phyloP scores from a whole-genome alignment of 192 early-diverging fungal species.

The Piromyces finnis region DNA sequence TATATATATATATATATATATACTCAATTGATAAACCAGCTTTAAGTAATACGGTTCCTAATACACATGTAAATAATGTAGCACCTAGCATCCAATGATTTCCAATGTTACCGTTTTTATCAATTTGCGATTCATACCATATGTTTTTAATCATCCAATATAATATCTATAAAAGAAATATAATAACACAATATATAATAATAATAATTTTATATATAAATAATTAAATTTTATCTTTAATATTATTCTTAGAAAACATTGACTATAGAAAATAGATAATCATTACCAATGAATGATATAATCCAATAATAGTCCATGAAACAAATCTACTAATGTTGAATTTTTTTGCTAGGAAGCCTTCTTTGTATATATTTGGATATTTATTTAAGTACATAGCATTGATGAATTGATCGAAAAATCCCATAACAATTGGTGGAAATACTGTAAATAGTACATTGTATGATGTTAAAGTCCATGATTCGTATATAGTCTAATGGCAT shows the following conservation, averaged over 20 bases:
- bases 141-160: constrained; percentile 48
- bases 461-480: constrained; percentile 90
- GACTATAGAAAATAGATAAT: no score
- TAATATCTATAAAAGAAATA: constrained; percentile 4
- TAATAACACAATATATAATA: no score
- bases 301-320: constrained; percentile 74
- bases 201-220: no score
- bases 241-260: no score
- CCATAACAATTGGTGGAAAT: constrained; percentile 84
- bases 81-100: constrained; percentile 86
- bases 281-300: constrained; percentile 77
- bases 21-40: constrained; percentile 66
- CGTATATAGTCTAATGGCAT: constrained; percentile 58
- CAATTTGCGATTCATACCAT: constrained; percentile 47
- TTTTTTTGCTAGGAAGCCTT: neutral
- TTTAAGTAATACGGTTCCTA: constrained; percentile 79
- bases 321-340: neutral
- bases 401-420: constrained; percentile 84
- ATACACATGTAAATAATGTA: constrained; percentile 72
- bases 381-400: neutral
- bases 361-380: neutral
- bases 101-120: constrained; percentile 47
- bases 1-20: no score
- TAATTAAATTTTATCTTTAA: no score
- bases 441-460: constrained; percentile 93